Percentiles rank a stretch among this genome's conserved stretches.
Evolutionary conservation across 108 stramenopile genomes (phyloP).

Genomic region (Fistulifera solaris): DNA sequence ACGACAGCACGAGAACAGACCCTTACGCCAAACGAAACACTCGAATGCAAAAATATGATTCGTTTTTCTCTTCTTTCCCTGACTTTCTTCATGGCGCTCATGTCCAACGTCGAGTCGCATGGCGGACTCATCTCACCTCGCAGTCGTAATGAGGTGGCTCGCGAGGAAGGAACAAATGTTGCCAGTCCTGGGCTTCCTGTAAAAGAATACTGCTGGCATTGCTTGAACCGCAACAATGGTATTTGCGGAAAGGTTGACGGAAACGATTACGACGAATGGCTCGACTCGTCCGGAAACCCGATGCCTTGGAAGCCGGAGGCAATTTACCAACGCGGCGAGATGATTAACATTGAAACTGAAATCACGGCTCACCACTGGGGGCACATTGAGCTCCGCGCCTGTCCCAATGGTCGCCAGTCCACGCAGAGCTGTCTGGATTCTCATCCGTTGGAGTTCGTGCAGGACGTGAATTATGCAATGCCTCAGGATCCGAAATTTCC

Average conservation of each 20-base stretch:
- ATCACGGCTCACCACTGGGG: conserved; percentile 43
- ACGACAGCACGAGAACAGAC: too few relatives aligned
- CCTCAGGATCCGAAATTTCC: conserved; percentile 30
- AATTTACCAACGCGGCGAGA: conserved; percentile 21
- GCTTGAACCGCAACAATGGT: conserved; percentile 4
- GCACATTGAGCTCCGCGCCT: conserved; percentile 34
- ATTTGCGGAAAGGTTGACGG: conserved; percentile 18
- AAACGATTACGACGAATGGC: conserved; percentile 27
- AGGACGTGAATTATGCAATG: conserved; percentile 29
- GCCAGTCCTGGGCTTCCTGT: conserved; percentile 1
- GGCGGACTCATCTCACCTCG: conserved; percentile 33
- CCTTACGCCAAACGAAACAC: too few relatives aligned
- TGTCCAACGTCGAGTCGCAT: conserved; percentile 16
- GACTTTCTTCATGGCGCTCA: too few relatives aligned
- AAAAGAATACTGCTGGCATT: conserved; percentile 6
- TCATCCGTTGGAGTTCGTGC: conserved; percentile 36
- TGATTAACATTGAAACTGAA: conserved; percentile 25
- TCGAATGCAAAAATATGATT: too few relatives aligned
- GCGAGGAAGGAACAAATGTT: conserved; percentile 10
- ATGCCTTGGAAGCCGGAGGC: conserved; percentile 25
- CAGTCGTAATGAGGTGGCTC: conserved; percentile 25
- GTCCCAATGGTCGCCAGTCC: conserved; percentile 27
- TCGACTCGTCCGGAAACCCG: conserved; percentile 17
- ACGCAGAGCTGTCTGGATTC: conserved; percentile 50
- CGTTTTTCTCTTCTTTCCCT: too few relatives aligned